These are phyloP conservation scores for Prunus yedoensis DNA, from an alignment of 331 rosid genomes.

Conservation along the genomic window DNA sequence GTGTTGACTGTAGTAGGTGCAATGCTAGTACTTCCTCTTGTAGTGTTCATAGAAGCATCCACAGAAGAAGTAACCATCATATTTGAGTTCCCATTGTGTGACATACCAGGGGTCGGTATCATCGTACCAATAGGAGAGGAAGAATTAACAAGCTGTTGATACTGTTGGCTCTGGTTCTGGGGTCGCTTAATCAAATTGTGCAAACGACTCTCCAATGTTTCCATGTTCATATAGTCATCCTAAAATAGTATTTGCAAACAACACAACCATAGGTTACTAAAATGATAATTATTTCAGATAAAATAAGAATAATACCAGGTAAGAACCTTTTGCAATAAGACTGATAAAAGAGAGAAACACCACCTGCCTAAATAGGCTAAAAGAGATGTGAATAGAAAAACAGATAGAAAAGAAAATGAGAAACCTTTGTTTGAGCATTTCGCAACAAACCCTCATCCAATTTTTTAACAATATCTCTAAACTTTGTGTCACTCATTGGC, in stretches of 20 bases:
- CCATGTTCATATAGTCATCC: conserved; percentile 86
- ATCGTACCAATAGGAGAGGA: conserved; percentile 64
- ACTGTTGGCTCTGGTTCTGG: conserved; percentile 59
- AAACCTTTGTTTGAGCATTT: conserved; percentile 63
- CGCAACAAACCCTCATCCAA: conserved; percentile 75
- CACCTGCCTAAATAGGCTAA: not conserved
- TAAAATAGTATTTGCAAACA: conserved; percentile 24
- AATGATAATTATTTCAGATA: not conserved
- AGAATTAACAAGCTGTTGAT: conserved; percentile 61
- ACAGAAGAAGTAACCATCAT: conserved; percentile 58
- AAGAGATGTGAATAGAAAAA: not conserved
- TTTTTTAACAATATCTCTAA: conserved; percentile 63
- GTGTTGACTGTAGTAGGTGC: conserved; percentile 55
- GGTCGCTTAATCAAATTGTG: conserved; percentile 38
- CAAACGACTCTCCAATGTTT: conserved; percentile 72
- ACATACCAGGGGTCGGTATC: conserved; percentile 98
- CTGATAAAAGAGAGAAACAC: conserved; percentile 17
- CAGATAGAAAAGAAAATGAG: not conserved
- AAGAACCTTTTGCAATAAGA: not conserved
- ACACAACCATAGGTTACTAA: not conserved
- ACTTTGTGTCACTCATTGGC: conserved; percentile 49
- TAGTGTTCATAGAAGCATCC: conserved; percentile 58
- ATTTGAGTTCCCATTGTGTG: conserved; percentile 67
- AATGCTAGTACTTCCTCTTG: conserved; percentile 49
- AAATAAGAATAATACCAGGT: not conserved